Conservation (phyloP, 2,329 filamentous ascomycete species). For the Hirsutella minnesotensis region DNA sequence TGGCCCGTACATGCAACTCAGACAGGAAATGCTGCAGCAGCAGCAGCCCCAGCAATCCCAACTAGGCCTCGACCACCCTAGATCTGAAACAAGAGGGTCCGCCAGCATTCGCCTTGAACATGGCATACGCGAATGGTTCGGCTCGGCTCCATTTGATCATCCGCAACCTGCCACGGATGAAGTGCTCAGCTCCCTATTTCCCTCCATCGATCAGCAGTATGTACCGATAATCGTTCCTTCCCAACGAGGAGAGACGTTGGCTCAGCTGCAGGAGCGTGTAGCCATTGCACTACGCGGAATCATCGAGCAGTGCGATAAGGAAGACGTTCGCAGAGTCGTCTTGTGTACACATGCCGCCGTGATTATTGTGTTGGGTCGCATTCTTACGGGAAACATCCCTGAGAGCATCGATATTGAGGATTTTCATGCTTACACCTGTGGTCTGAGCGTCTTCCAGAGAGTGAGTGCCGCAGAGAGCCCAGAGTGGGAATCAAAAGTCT, state of each 20-base stretch:
- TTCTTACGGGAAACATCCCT: slow-evolving; percentile 68
- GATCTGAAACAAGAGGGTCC: too few relatives aligned
- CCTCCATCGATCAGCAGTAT: slow-evolving; percentile 45
- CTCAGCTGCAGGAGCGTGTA: slow-evolving; percentile 68
- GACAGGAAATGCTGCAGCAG: slow-evolving; percentile 6
- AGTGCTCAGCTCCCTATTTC: slow-evolving; percentile 57
- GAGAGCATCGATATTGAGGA: slow-evolving; percentile 61
- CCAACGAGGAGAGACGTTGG: slow-evolving; percentile 63
- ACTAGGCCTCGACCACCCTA: too few relatives aligned
- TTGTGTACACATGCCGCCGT: slow-evolving; percentile 85
- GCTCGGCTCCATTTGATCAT: slow-evolving; percentile 73
- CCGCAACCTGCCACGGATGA: slow-evolving; percentile 59
- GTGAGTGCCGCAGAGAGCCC: slow-evolving; percentile 2
- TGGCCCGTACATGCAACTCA: slow-evolving; percentile 49
- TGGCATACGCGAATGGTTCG: slow-evolving; percentile 79
- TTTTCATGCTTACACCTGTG: slow-evolving; percentile 76
- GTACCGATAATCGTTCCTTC: slow-evolving; percentile 54
- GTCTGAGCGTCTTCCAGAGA: slow-evolving; percentile 52
- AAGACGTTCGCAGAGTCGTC: slow-evolving; percentile 58
- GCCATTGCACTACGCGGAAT: slow-evolving; percentile 58
- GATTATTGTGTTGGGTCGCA: slow-evolving; percentile 75
- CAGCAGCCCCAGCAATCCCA: not conserved
- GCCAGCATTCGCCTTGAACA: slow-evolving; percentile 41
- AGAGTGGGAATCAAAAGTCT: not conserved
- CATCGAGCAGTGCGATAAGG: slow-evolving; percentile 59